Evolutionary conservation across 805 yeast genomes (phyloP).

Genomic region (Yarrowia osloensis): DNA sequence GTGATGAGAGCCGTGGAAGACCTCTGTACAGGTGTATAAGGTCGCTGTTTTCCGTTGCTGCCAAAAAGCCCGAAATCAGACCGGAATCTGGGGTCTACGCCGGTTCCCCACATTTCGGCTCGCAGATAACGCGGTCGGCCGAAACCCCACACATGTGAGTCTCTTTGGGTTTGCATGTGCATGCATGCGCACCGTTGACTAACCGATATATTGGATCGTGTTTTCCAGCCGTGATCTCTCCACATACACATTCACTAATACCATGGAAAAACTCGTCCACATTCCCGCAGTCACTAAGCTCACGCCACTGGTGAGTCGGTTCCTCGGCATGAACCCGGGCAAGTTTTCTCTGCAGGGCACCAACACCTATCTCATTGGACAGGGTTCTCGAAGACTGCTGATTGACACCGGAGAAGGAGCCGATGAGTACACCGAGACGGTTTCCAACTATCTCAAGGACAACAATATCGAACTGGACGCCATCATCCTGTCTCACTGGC

Average conservation of each 20-base stretch:
- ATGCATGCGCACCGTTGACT: slow-evolving; percentile 17
- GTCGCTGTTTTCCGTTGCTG: background rate
- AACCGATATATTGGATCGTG: background rate
- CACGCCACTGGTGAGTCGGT: slow-evolving; percentile 42
- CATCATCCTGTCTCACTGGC: slow-evolving; percentile 45
- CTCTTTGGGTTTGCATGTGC: background rate
- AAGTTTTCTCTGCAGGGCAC: slow-evolving; percentile 46
- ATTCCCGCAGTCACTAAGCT: slow-evolving; percentile 35
- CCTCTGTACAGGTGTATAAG: too few relatives aligned
- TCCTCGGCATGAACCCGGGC: slow-evolving; percentile 45
- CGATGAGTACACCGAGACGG: slow-evolving; percentile 38
- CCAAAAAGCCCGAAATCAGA: background rate
- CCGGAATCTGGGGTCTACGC: background rate
- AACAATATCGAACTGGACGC: slow-evolving; percentile 38
- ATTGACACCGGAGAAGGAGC: slow-evolving; percentile 45
- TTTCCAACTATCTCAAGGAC: slow-evolving; percentile 36
- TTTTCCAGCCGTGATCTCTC: background rate
- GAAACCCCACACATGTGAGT: slow-evolving; percentile 26
- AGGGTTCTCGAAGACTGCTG: slow-evolving; percentile 41
- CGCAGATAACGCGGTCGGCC: slow-evolving; percentile 19
- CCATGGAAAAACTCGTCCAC: slow-evolving; percentile 31
- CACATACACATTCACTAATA: background rate
- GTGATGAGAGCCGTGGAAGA: background rate
- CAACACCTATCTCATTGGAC: slow-evolving; percentile 45
- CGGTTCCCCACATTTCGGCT: slow-evolving; percentile 10